Evolutionary conservation across 108 stramenopile genomes (phyloP).

Genomic region (Stephanodiscus minutulus): DNA sequence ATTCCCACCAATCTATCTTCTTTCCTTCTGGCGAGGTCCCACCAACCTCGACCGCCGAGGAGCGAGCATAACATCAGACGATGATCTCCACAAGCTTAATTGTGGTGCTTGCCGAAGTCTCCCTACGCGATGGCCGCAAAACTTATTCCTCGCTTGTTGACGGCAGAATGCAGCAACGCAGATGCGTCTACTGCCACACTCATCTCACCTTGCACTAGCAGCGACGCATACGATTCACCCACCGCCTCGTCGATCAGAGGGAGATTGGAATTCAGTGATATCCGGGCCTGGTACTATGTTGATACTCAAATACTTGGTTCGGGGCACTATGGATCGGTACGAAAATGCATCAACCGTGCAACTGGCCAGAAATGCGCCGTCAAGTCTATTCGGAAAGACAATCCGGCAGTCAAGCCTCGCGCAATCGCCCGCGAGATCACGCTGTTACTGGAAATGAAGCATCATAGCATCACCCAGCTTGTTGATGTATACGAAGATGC

Average conservation of each 20-base stretch:
- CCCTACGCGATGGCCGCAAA: background rate
- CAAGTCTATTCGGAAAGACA: conserved; percentile 23
- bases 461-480: conserved; percentile 72
- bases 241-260: background rate
- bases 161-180: background rate
- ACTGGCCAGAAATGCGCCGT: conserved; percentile 31
- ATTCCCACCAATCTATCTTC: too few species aligned
- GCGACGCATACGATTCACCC: background rate
- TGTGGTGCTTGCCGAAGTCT: background rate
- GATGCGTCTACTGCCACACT: background rate
- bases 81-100: background rate
- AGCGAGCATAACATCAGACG: background rate
- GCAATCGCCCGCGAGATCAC: conserved; percentile 51
- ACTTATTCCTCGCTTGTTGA: background rate
- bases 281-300: conserved; percentile 21
- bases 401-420: conserved; percentile 8
- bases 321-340: conserved; percentile 32
- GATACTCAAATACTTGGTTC: conserved; percentile 19
- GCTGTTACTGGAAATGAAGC: conserved; percentile 65
- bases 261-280: background rate
- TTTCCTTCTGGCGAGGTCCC: too few species aligned
- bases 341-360: conserved; percentile 23
- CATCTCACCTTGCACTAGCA: background rate
- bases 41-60: too few species aligned
- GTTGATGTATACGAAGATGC: conserved; percentile 91